These are phyloP conservation scores for Tephrocybe sp. DNA, from an alignment of 768 basidiomycete genomes.

Conservation along the genomic window DNA sequence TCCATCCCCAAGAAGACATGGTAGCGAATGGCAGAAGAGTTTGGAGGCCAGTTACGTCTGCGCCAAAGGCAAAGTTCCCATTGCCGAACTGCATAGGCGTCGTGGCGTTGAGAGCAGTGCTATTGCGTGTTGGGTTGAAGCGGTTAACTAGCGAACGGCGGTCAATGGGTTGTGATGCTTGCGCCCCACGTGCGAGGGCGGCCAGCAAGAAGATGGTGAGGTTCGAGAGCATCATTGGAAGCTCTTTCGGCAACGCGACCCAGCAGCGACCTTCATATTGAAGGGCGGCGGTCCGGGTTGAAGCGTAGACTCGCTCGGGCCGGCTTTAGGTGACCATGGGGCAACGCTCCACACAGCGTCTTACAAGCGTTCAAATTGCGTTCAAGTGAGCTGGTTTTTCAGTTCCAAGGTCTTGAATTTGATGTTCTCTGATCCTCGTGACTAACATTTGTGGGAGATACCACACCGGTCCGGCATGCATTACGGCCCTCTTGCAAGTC, in stretches of 20 bases:
- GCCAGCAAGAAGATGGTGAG: not conserved
- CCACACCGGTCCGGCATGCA: no score
- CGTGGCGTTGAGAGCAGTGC: conserved; percentile 30
- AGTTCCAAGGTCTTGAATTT: no score
- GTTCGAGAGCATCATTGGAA: not conserved
- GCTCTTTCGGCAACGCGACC: not conserved
- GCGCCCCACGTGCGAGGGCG: not conserved
- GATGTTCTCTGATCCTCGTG: no score
- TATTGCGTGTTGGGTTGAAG: conserved; percentile 50
- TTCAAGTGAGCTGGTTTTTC: no score
- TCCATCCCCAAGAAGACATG: conserved; percentile 61
- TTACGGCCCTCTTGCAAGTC: no score
- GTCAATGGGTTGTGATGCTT: conserved; percentile 27
- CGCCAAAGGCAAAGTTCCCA: conserved; percentile 60
- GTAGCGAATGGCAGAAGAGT: conserved; percentile 54
- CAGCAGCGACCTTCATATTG: not conserved
- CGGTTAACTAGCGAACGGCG: conserved; percentile 42
- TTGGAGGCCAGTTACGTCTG: conserved; percentile 57
- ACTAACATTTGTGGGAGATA: no score
- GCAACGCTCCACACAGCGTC: no score
- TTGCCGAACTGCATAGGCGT: conserved; percentile 63
- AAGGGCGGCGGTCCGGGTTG: not conserved
- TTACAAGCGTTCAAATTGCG: no score
- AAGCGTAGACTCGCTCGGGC: no score
- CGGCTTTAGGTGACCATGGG: no score